Base-by-base conservation (phyloP, 129 eudicot genomes). In the Lonicera japonica region DNA sequence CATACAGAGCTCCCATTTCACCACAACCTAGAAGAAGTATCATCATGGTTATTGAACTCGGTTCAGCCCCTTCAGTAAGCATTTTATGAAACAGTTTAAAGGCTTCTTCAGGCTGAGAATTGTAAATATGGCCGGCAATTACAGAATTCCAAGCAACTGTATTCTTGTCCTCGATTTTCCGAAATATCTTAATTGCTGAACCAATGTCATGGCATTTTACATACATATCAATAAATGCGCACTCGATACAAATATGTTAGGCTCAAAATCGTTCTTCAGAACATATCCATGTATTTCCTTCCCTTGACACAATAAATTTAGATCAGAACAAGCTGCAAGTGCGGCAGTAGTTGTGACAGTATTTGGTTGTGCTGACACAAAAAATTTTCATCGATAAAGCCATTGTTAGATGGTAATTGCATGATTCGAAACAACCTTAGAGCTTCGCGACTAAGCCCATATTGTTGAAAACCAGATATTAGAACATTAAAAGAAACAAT, bases 251-350 rank as follows among this genome's bases (percentile, higher is more conserved):
- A 51, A 72, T 1, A 63, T 24, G 62, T 73, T 67, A 47, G 70
- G 52, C 39, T 78, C 79, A 14, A 78, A 43, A 34, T 66, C 25
- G 11, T 54, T 64, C 68, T 70, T 73, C 40, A 64, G 19, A 43
- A 64, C 56, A 69, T 72, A 78, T 5, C 61, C 79, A 65, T 78
- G 79, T 17, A 73, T 56, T 68, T 75, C 74, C 58, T 69, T 71
- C 52, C 79, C 83, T 24, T 40, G 66, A 8, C 67, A 63, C 61
- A 52, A 55, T 25, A 54, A 40, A 50, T 64, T 64, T 60, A 73
- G 63, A 61, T 73, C 79, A 45, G 79, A 58, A 60, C 76, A 71
- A 25, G 83, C 83, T 52, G 79, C 77, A 63, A 72, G 73, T 64
- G 74, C 63, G 64, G 69, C 70, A 0, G 72, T 60, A 14, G 69